Conservation (phyloP, 352 stramenopile species). For the Saprolegnia parasitica region DNA sequence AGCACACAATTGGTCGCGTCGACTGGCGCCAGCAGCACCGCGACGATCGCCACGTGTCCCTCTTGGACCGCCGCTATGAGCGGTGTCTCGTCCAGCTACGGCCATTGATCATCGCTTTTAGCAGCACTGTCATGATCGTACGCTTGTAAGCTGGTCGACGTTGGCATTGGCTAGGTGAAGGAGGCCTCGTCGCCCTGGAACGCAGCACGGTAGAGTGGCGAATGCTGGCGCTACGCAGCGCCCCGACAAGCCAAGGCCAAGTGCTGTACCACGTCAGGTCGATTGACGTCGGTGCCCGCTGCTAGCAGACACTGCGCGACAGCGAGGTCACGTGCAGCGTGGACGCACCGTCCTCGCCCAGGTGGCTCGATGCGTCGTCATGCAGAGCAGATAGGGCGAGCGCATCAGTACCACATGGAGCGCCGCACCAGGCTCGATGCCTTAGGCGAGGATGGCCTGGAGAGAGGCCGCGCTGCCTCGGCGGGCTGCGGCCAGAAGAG, state of each 20-base stretch:
- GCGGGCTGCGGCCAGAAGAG: too few relatives aligned
- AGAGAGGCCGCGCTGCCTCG: too few relatives aligned
- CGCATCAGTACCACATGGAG: neutral
- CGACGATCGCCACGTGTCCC: conserved; percentile 3
- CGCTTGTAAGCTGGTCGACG: neutral
- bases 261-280: neutral
- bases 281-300: neutral
- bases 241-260: neutral
- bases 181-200: neutral
- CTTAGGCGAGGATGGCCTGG: too few relatives aligned
- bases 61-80: neutral
- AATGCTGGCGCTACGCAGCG: neutral
- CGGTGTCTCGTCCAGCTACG: neutral
- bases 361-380: neutral
- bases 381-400: neutral
- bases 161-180: neutral
- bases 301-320: neutral
- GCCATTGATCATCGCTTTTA: neutral
- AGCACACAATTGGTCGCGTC: neutral
- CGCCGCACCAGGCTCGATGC: too few relatives aligned
- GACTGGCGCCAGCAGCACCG: neutral
- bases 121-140: neutral
- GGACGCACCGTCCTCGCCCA: neutral
- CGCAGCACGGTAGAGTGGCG: neutral
- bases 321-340: neutral